Evolutionary conservation across 2,329 filamentous ascomycete species (phyloP).

Genomic region (Alternaria dauci): DNA sequence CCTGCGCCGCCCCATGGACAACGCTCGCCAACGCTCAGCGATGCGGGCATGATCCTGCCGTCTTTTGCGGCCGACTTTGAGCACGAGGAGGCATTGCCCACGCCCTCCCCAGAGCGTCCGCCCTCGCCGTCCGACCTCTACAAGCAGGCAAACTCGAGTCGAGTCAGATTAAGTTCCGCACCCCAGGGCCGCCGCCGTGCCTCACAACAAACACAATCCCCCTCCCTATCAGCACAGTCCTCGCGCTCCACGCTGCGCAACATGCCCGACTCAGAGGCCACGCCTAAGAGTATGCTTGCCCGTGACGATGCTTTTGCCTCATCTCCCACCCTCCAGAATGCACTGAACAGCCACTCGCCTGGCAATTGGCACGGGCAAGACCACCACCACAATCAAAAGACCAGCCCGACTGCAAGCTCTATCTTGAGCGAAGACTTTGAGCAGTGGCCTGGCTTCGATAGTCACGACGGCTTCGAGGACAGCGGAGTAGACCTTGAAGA

Average conservation of each 20-base stretch:
- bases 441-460: constrained; percentile 51
- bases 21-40: constrained; percentile 82
- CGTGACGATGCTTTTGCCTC: constrained; percentile 42
- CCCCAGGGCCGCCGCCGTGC: constrained; percentile 41
- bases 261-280: constrained; percentile 35
- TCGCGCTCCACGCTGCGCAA: constrained; percentile 49
- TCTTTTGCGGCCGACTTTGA: constrained; percentile 52
- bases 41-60: constrained; percentile 93
- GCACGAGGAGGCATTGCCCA: constrained; percentile 61
- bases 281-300: constrained; percentile 21
- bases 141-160: constrained; percentile 31
- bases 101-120: constrained; percentile 59
- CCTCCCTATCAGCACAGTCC: constrained; percentile 44
- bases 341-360: constrained; percentile 22
- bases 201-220: constrained; percentile 42
- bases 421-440: constrained; percentile 57
- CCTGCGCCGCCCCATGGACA: constrained; percentile 22
- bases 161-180: constrained; percentile 40
- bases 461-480: constrained; percentile 41
- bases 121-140: constrained; percentile 52
- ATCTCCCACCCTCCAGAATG: constrained; percentile 44
- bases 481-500: constrained; percentile 48
- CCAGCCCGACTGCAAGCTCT: constrained; percentile 52
- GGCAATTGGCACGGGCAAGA: constrained; percentile 30
- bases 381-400: constrained; percentile 25